These are phyloP conservation scores for Aspergillus oerlinghausenensis DNA, from an alignment of 2,329 filamentous ascomycete genomes.

Conservation along the genomic window DNA sequence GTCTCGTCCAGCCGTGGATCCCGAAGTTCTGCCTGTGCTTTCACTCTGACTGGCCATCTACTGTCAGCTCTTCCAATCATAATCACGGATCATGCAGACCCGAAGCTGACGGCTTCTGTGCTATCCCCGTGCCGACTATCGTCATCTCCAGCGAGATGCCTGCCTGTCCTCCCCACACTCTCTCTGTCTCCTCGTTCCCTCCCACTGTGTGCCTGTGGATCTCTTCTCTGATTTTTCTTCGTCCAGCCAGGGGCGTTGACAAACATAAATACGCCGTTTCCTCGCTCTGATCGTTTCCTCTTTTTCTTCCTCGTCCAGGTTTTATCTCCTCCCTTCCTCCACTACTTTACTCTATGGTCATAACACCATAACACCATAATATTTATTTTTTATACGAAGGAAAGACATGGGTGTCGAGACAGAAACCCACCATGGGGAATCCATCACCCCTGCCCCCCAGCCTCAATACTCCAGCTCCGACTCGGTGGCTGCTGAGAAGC, in stretches of 20 bases:
- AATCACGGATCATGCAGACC: not conserved
- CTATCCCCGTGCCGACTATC: not conserved
- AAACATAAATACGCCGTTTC: not conserved
- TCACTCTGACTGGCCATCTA: not conserved
- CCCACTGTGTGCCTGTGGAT: not conserved
- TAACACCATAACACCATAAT: too few relatives aligned
- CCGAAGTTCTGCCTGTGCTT: not conserved
- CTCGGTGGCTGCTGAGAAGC: conserved; percentile 22
- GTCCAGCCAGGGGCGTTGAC: too few relatives aligned
- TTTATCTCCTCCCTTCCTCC: not conserved
- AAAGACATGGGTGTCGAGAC: conserved; percentile 27
- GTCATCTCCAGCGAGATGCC: not conserved
- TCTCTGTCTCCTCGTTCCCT: not conserved
- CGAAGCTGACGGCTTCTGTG: not conserved
- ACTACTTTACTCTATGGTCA: not conserved
- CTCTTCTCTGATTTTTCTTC: not conserved
- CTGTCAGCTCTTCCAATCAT: not conserved
- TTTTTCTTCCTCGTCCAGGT: not conserved
- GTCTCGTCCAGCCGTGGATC: not conserved
- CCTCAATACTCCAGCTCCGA: conserved; percentile 21
- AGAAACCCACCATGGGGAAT: conserved; percentile 27
- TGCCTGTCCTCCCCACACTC: not conserved
- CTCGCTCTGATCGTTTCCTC: not conserved
- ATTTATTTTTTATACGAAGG: not conserved
- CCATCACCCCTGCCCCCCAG: conserved; percentile 23